These are phyloP conservation scores for Neurospora africana DNA, from an alignment of 495 filamentous ascomycete genomes.

Conservation along the genomic window DNA sequence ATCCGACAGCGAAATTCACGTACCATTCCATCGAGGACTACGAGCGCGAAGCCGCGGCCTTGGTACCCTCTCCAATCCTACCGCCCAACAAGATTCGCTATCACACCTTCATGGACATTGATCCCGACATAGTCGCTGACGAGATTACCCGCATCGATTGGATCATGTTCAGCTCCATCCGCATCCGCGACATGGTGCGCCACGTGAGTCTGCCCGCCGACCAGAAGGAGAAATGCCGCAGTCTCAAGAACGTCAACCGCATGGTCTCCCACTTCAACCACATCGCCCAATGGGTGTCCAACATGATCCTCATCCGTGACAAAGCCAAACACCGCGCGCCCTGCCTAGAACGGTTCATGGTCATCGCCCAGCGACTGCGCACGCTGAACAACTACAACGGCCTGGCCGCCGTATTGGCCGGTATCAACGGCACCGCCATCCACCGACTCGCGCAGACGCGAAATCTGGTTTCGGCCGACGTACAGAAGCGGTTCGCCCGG, in stretches of 20 bases:
- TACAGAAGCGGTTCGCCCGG: slow-evolving; percentile 73
- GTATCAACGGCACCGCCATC: slow-evolving; percentile 79
- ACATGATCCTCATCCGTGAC: slow-evolving; percentile 84
- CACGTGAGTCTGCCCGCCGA: slow-evolving; percentile 69
- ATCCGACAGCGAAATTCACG: slow-evolving; percentile 31
- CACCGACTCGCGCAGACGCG: slow-evolving; percentile 77
- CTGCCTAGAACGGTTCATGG: slow-evolving; percentile 91
- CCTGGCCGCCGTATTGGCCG: slow-evolving; percentile 83
- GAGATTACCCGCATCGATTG: slow-evolving; percentile 95
- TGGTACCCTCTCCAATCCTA: slow-evolving; percentile 51
- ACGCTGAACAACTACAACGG: slow-evolving; percentile 95
- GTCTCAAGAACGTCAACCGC: slow-evolving; percentile 75
- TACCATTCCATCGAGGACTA: slow-evolving; percentile 59
- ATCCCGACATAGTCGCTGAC: slow-evolving; percentile 72
- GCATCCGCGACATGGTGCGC: slow-evolving; percentile 85
- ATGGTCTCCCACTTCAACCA: slow-evolving; percentile 97
- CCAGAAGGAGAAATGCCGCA: slow-evolving; percentile 65
- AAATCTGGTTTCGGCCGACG: slow-evolving; percentile 57
- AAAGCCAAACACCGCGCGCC: slow-evolving; percentile 90
- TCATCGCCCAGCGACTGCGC: slow-evolving; percentile 69
- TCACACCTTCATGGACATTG: slow-evolving; percentile 69
- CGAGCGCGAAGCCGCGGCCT: slow-evolving; percentile 55
- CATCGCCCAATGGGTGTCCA: slow-evolving; percentile 80
- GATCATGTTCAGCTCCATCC: slow-evolving; percentile 93
- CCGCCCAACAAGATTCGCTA: slow-evolving; percentile 69